Conservation (phyloP, 345 rosid genomes). For the Kernera saxatilis region DNA sequence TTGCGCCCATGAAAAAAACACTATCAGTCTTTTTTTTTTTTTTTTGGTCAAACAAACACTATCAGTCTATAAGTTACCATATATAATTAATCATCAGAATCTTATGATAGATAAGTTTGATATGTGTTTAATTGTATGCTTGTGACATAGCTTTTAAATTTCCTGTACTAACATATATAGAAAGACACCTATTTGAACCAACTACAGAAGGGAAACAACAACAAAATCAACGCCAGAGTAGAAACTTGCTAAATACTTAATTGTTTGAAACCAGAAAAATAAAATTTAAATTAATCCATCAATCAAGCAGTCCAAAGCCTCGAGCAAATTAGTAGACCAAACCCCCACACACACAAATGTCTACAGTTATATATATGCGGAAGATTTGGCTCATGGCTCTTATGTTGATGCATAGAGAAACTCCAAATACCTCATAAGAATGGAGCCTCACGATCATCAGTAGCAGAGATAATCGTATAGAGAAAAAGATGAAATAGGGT, state of each 20-base stretch:
- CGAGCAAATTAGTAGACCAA: background rate
- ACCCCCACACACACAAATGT: conserved; percentile 5
- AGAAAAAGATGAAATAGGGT: conserved; percentile 20
- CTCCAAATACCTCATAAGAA: conserved; percentile 9
- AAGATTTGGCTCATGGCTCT: background rate
- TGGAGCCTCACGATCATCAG: conserved; percentile 11
- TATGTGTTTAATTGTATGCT: background rate
- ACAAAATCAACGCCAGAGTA: background rate
- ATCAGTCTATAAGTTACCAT: background rate
- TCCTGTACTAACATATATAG: background rate
- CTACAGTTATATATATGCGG: background rate
- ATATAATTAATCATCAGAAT: background rate
- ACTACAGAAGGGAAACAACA: background rate
- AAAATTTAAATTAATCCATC: background rate
- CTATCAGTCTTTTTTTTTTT: no score
- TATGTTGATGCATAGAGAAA: conserved; percentile 5
- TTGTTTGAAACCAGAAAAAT: background rate
- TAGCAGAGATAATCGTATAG: conserved; percentile 23
- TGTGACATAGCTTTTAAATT: background rate
- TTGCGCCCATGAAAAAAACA: background rate
- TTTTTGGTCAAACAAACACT: no score
- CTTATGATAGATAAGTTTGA: background rate
- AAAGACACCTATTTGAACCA: background rate
- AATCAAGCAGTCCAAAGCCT: conserved; percentile 5
- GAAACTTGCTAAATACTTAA: background rate